phyloP scores from a whole-genome alignment of 2,329 filamentous ascomycete species.

The Thelonectria discophora region DNA sequence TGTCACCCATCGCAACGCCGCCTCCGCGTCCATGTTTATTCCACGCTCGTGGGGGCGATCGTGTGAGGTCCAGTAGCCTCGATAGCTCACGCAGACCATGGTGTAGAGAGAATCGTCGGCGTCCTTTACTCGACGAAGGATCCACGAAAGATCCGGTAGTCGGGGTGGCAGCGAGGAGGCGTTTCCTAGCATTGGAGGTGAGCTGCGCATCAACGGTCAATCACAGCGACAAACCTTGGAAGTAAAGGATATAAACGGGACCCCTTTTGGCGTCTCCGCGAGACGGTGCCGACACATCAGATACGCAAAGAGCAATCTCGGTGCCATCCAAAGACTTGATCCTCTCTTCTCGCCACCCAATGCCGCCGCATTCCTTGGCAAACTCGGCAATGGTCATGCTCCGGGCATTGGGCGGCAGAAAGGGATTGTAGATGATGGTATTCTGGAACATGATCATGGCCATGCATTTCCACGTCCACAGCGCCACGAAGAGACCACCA shows the following conservation, averaged over 20 bases:
- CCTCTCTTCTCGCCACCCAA: conserved; percentile 73
- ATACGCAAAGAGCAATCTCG: conserved; percentile 67
- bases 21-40: conserved; percentile 73
- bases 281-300: conserved; percentile 46
- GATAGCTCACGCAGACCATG: conserved; percentile 68
- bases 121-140: conserved; percentile 57
- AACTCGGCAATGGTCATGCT: conserved; percentile 74
- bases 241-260: conserved; percentile 57
- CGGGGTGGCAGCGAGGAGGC: conserved; percentile 66
- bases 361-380: conserved; percentile 63
- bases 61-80: conserved; percentile 81
- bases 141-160: conserved; percentile 64
- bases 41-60: conserved; percentile 76
- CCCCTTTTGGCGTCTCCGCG: conserved; percentile 24
- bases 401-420: conserved; percentile 75
- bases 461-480: conserved; percentile 74
- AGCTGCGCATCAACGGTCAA: conserved; percentile 32
- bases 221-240: conserved; percentile 36
- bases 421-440: conserved; percentile 83
- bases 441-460: conserved; percentile 84
- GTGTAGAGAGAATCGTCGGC: conserved; percentile 49
- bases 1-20: conserved; percentile 70
- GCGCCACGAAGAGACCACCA: conserved; percentile 67
- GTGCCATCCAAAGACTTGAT: conserved; percentile 72
- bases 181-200: conserved; percentile 56